A percentile compares a stretch with the other conserved stretches of the same genome.
Conservation (phyloP, 2,329 filamentous ascomycete genomes). For the Cercospora zeae-maydis region DNA sequence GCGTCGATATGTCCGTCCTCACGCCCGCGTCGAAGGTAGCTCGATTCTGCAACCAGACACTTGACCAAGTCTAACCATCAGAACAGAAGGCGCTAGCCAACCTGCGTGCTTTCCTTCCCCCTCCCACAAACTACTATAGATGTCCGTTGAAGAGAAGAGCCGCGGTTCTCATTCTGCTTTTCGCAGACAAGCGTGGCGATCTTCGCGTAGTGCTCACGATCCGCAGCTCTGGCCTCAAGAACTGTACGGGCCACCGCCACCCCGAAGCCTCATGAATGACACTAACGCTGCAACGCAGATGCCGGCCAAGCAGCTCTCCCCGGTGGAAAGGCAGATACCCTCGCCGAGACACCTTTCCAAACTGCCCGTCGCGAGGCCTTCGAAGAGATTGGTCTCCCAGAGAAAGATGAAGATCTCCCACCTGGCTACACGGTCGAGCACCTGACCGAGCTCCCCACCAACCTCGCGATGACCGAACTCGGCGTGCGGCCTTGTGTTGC, state of each 20-base stretch:
- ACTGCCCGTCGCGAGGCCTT: slow-evolving; percentile 85
- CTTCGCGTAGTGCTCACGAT: slow-evolving; percentile 65
- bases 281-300: slow-evolving; percentile 44
- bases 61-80: neutral
- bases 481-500: slow-evolving; percentile 51
- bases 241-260: slow-evolving; percentile 43
- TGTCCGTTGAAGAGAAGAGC: slow-evolving; percentile 65
- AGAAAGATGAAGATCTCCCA: slow-evolving; percentile 65
- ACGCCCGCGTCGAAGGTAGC: slow-evolving; percentile 35
- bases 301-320: slow-evolving; percentile 47
- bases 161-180: slow-evolving; percentile 82
- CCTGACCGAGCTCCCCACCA: slow-evolving; percentile 72
- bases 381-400: slow-evolving; percentile 88
- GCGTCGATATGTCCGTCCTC: slow-evolving; percentile 32
- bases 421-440: slow-evolving; percentile 80
- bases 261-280: neutral
- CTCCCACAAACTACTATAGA: slow-evolving; percentile 54
- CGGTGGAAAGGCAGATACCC: slow-evolving; percentile 53
- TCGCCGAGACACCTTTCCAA: slow-evolving; percentile 61
- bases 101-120: slow-evolving; percentile 55
- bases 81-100: slow-evolving; percentile 50
- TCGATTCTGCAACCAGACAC: neutral
- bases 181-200: slow-evolving; percentile 77
- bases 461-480: slow-evolving; percentile 51
- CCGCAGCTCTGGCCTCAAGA: slow-evolving; percentile 56